Conservation (phyloP, 768 basidiomycete genomes). For the Lactarius akahatsu region DNA sequence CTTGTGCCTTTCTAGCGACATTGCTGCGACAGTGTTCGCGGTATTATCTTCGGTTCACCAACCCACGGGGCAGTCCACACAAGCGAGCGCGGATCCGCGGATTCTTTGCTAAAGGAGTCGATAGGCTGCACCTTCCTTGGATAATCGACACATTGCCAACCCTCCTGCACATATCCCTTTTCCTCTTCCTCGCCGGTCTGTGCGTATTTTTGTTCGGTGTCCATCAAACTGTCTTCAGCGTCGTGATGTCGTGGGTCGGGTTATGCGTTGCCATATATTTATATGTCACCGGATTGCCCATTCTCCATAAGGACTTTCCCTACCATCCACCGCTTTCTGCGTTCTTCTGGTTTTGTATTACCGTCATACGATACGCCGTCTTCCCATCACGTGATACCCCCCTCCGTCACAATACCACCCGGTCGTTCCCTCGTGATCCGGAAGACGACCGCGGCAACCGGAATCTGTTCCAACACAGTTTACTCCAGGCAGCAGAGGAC, state of each 20-base stretch:
- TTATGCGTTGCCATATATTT: conserved; percentile 5
- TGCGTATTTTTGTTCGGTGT: conserved; percentile 19
- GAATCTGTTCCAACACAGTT: too few relatives aligned
- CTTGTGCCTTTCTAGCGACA: conserved; percentile 18
- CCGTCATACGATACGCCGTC: too few relatives aligned
- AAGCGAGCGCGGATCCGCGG: conserved; percentile 8
- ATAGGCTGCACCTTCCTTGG: conserved; percentile 3
- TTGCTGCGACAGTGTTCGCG: conserved; percentile 17
- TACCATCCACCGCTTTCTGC: too few relatives aligned
- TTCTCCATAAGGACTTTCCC: too few relatives aligned
- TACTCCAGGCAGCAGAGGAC: too few relatives aligned
- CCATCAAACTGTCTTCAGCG: conserved; percentile 5
- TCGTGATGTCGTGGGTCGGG: neutral
- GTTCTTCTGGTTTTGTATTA: too few relatives aligned
- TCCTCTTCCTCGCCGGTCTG: conserved; percentile 25
- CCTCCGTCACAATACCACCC: too few relatives aligned
- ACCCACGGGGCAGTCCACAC: conserved; percentile 1
- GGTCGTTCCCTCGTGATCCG: too few relatives aligned
- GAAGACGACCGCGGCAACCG: too few relatives aligned
- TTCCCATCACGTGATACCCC: too few relatives aligned
- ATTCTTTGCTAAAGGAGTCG: conserved; percentile 13
- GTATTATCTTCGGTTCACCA: conserved; percentile 4
- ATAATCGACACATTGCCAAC: conserved; percentile 11
- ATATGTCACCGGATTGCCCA: too few relatives aligned
- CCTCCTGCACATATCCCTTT: conserved; percentile 22